Percentiles rank a stretch among this genome's conserved stretches.
Conservation (phyloP, 371 early-diverging fungal genomes). For the Choanephora cucurbitarum region DNA sequence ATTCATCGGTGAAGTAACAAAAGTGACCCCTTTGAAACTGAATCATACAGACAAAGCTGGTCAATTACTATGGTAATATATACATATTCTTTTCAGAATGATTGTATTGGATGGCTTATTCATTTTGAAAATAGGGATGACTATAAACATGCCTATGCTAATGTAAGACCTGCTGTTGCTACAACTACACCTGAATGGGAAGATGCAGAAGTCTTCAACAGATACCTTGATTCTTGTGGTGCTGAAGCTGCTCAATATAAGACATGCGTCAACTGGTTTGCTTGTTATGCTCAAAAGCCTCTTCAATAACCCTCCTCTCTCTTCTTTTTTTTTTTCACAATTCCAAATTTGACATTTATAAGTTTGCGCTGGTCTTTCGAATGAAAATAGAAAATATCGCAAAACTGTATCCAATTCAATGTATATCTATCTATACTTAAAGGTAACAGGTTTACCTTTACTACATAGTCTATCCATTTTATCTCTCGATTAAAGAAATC, state of each 20-base stretch:
- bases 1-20: slow-evolving; percentile 1
- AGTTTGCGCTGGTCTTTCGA: too few species aligned
- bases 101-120: too few species aligned
- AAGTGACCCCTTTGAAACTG: slow-evolving; percentile 4
- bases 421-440: too few species aligned
- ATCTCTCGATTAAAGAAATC: too few species aligned
- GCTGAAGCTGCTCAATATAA: slow-evolving; percentile 6
- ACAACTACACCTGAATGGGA: slow-evolving; percentile 14
- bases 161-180: slow-evolving; percentile 19
- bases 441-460: too few species aligned
- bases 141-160: slow-evolving; percentile 17
- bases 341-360: too few species aligned
- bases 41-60: slow-evolving; percentile 25
- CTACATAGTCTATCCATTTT: too few species aligned
- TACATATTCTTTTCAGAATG: neutral
- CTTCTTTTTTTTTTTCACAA: too few species aligned
- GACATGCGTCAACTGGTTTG: slow-evolving; percentile 7
- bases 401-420: too few species aligned
- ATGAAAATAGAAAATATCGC: too few species aligned
- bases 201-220: slow-evolving; percentile 12
- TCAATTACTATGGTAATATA: slow-evolving; percentile 16
- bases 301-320: neutral
- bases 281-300: slow-evolving; percentile 18
- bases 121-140: slow-evolving; percentile 32
- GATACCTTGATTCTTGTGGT: slow-evolving; percentile 5